Percentiles rank a stretch among this genome's conserved stretches.
Evolutionary conservation across 345 rosid species (phyloP).

Genomic region (Aquilaria sinensis): DNA sequence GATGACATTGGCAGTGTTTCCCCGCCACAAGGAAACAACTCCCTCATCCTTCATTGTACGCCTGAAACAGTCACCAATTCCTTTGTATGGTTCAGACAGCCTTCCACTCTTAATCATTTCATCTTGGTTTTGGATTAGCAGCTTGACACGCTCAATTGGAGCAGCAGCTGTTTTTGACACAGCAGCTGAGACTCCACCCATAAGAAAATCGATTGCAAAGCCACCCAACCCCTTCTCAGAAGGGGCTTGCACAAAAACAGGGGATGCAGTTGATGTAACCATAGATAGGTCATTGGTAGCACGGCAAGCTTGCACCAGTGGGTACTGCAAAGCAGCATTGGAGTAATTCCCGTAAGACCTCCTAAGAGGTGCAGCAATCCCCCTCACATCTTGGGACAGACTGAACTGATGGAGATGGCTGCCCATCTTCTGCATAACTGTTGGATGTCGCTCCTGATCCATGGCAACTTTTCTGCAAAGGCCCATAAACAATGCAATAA

Average conservation of each 20-base stretch:
- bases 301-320: slow-evolving; percentile 23
- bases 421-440: slow-evolving; percentile 58
- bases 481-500: not conserved
- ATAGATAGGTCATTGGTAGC: slow-evolving; percentile 26
- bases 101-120: slow-evolving; percentile 77
- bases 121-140: slow-evolving; percentile 85
- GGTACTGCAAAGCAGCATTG: slow-evolving; percentile 51
- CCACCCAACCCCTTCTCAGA: slow-evolving; percentile 60
- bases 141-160: slow-evolving; percentile 85
- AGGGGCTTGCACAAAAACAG: slow-evolving; percentile 58
- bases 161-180: slow-evolving; percentile 88
- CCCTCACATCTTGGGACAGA: slow-evolving; percentile 35
- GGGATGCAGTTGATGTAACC: slow-evolving; percentile 37
- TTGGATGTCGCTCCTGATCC: slow-evolving; percentile 76
- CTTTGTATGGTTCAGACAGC: slow-evolving; percentile 80
- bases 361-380: slow-evolving; percentile 37
- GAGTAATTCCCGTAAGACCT: slow-evolving; percentile 61
- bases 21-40: slow-evolving; percentile 65
- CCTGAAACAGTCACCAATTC: slow-evolving; percentile 65
- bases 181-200: slow-evolving; percentile 92
- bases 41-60: slow-evolving; percentile 72
- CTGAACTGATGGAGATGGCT: slow-evolving; percentile 51
- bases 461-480: slow-evolving; percentile 44
- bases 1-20: slow-evolving; percentile 86
- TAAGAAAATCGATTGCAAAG: slow-evolving; percentile 71